Evolutionary conservation across 2,329 filamentous ascomycete species (phyloP).

Genomic region (Colletotrichum sidae): DNA sequence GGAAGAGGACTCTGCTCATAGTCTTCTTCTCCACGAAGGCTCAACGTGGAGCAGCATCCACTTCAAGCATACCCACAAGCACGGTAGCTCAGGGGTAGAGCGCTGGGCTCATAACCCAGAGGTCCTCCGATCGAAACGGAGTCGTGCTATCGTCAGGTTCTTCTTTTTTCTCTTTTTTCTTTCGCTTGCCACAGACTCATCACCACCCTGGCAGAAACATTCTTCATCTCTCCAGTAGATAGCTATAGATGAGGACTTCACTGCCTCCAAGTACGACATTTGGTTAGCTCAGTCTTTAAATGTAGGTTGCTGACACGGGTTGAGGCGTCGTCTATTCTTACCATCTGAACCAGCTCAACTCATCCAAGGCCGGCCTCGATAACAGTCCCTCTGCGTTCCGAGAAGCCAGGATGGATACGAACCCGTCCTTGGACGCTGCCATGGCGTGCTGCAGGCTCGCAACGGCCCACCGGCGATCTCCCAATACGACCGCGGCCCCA

Average conservation of each 20-base stretch:
- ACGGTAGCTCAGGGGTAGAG: slow-evolving; percentile 20
- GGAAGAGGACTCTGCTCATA: no score
- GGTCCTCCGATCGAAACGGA: slow-evolving; percentile 20
- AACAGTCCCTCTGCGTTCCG: slow-evolving; percentile 4
- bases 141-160: background rate
- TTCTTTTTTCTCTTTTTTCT: background rate
- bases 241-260: no score
- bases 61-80: background rate
- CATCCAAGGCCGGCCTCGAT: no score
- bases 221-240: background rate
- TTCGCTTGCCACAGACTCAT: background rate
- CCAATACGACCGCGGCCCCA: slow-evolving; percentile 26
- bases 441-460: slow-evolving; percentile 25
- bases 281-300: no score
- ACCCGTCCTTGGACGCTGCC: background rate
- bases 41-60: background rate
- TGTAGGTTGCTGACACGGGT: no score
- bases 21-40: no score
- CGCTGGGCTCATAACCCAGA: slow-evolving; percentile 26
- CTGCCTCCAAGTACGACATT: no score
- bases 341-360: no score
- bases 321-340: no score
- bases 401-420: background rate
- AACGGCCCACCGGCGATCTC: slow-evolving; percentile 23
- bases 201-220: background rate